Base-by-base conservation (phyloP, 2,329 filamentous ascomycete species). In the Cordyceps javanica region DNA sequence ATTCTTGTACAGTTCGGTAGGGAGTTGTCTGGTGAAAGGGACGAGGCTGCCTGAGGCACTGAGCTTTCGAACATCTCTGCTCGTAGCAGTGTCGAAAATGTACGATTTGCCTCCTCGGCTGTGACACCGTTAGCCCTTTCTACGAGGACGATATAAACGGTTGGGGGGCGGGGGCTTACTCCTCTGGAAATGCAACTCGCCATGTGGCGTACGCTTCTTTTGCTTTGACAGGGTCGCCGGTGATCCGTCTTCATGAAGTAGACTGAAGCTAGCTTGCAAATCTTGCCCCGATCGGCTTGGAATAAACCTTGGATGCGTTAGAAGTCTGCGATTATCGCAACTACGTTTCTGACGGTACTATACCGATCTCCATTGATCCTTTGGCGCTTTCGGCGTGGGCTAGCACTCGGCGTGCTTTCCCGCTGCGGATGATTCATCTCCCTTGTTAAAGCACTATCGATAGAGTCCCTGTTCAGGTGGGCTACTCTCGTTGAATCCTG, bases 31-130 rank as follows among this genome's bases (percentile, higher is more conserved):
- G 85, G 79, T 59, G 82, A 87, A 61, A 84, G 69, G 26, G 79
- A 79, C 48, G 86, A 79, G 38, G 88, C 79, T 34, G 85, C 79
- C 70, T 97, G 93, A 9, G 94, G 92, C 60, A 97, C 87, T 28
- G 91, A 90, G 64, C 83, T 85, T 67, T 96, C 93, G 70, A 99
- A 99, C 60, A 99, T 83, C 72, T 99, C 94, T 54, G 90, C 88
- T 58, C 94, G 88, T 57, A 99, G 78, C 7, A 99, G 77, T 21
- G 86, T 88, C 28, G 91, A 95, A 71, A 93, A 99, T 21, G 90
- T 97, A 59, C 89, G 84, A 67, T 99, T 97, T 49, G 94, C 94
- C 80, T 97, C 91, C 74, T 97, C 92, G 51, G 89, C 92, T 85
- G 38, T 5, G 25, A 45, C 38, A 63, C 30, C 62, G 54, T 25